These are phyloP conservation scores for Aspergillus incahuasiensis DNA, from an alignment of 495 filamentous ascomycete species.

Conservation along the genomic window DNA sequence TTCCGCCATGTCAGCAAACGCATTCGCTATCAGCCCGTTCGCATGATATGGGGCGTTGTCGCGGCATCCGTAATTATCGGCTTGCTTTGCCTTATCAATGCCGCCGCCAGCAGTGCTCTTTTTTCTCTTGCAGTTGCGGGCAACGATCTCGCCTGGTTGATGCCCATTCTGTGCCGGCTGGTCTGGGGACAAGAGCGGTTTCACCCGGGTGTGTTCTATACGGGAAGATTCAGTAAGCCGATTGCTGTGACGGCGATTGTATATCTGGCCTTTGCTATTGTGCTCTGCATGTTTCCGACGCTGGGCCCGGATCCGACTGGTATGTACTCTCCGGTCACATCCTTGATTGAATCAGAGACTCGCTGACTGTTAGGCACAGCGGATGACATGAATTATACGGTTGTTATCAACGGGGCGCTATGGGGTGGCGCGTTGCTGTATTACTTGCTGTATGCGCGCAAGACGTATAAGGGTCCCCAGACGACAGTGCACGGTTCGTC, in stretches of 20 bases:
- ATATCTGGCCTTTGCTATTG: conserved; percentile 53
- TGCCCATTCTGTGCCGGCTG: conserved; percentile 57
- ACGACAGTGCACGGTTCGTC: conserved; percentile 41
- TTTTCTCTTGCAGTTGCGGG: conserved; percentile 61
- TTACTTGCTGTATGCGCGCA: conserved; percentile 59
- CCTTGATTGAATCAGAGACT: too few relatives aligned
- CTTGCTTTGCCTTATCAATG: conserved; percentile 54
- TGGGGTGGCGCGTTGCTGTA: conserved; percentile 59
- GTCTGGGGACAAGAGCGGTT: conserved; percentile 60
- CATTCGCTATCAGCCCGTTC: conserved; percentile 58
- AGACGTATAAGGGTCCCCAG: conserved; percentile 70
- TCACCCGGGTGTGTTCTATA: conserved; percentile 60
- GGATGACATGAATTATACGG: conserved; percentile 59
- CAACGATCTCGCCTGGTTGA: conserved; percentile 60
- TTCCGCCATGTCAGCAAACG: conserved; percentile 53
- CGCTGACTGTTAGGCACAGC: conserved; percentile 23
- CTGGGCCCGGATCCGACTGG: conserved; percentile 51
- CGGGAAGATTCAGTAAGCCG: conserved; percentile 47
- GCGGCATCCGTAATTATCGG: conserved; percentile 51
- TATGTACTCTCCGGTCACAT: conserved; percentile 20
- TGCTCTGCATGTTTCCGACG: conserved; percentile 56
- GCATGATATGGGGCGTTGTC: conserved; percentile 57
- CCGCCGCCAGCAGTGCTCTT: conserved; percentile 54
- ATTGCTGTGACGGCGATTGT: conserved; percentile 51
- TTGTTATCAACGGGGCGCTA: conserved; percentile 58